phyloP scores from a whole-genome alignment of 2,329 filamentous ascomycete genomes.

The Colletotrichum orchidophilum region DNA sequence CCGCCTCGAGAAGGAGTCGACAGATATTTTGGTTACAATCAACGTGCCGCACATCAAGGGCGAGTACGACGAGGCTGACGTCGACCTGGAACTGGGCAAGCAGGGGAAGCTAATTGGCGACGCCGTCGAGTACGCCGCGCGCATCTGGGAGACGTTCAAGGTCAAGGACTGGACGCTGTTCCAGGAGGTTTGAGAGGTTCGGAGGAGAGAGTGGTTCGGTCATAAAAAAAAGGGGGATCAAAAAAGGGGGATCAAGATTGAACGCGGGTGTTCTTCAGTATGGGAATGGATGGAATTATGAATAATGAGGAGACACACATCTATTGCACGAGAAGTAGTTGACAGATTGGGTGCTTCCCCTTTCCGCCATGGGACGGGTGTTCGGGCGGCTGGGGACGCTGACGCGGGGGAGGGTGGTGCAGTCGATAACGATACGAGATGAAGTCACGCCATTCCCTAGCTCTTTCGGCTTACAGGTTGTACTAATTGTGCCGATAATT shows the following conservation, averaged over 20 bases:
- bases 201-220: too few species aligned
- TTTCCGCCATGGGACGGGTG: too few species aligned
- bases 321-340: not conserved
- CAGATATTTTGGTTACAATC: conserved; percentile 85
- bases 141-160: conserved; percentile 77
- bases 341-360: not conserved
- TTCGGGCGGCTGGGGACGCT: too few species aligned
- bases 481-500: too few species aligned
- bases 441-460: not conserved
- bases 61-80: conserved; percentile 77
- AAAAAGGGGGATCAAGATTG: not conserved
- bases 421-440: not conserved
- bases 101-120: conserved; percentile 75
- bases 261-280: not conserved
- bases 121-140: conserved; percentile 72
- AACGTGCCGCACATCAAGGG: conserved; percentile 87
- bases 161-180: conserved; percentile 87
- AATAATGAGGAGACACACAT: not conserved
- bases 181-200: conserved; percentile 45
- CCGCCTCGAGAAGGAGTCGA: conserved; percentile 76
- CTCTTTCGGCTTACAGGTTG: too few species aligned
- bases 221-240: not conserved
- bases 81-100: conserved; percentile 72
- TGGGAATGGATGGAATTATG: not conserved
- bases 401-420: not conserved